A percentile compares a stretch with the other conserved stretches of the same genome.
Evolutionary conservation across 352 stramenopile species (phyloP).

Genomic region (Phytopythium sindhum): DNA sequence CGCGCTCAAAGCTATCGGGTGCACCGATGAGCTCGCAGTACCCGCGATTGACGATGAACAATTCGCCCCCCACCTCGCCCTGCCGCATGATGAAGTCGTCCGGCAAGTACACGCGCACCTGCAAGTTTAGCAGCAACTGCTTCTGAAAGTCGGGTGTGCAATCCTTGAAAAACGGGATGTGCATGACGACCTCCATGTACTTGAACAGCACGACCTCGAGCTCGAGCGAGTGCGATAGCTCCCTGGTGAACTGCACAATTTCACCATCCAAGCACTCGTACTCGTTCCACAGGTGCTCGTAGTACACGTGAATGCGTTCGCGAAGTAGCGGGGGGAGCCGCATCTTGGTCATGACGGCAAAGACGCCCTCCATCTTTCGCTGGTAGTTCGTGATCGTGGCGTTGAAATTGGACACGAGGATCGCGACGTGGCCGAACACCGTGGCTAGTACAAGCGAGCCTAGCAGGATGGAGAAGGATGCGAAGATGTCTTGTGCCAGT

Average conservation of each 20-base stretch:
- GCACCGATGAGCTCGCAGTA: constrained; percentile 38
- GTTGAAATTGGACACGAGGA: constrained; percentile 62
- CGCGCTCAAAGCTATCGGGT: constrained; percentile 26
- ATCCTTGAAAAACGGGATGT: constrained; percentile 54
- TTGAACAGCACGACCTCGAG: constrained; percentile 60
- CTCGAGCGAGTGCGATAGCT: constrained; percentile 46
- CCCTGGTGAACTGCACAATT: constrained; percentile 46
- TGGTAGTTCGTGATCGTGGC: constrained; percentile 49
- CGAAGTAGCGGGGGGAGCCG: constrained; percentile 39
- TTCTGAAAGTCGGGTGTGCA: constrained; percentile 62
- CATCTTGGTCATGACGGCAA: constrained; percentile 46
- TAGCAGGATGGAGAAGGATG: constrained; percentile 33
- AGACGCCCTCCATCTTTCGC: constrained; percentile 62
- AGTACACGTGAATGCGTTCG: constrained; percentile 62
- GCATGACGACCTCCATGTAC: constrained; percentile 61
- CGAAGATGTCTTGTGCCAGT: constrained; percentile 35
- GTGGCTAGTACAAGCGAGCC: constrained; percentile 56
- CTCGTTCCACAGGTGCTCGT: constrained; percentile 59
- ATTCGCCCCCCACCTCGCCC: constrained; percentile 53
- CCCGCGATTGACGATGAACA: constrained; percentile 71
- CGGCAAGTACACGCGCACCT: constrained; percentile 63
- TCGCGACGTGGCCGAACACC: constrained; percentile 57
- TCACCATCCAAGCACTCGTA: constrained; percentile 63
- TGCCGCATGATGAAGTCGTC: constrained; percentile 71
- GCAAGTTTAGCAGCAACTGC: constrained; percentile 48